phyloP scores from a whole-genome alignment of 495 filamentous ascomycete genomes.

The Emericellopsis terricola region DNA sequence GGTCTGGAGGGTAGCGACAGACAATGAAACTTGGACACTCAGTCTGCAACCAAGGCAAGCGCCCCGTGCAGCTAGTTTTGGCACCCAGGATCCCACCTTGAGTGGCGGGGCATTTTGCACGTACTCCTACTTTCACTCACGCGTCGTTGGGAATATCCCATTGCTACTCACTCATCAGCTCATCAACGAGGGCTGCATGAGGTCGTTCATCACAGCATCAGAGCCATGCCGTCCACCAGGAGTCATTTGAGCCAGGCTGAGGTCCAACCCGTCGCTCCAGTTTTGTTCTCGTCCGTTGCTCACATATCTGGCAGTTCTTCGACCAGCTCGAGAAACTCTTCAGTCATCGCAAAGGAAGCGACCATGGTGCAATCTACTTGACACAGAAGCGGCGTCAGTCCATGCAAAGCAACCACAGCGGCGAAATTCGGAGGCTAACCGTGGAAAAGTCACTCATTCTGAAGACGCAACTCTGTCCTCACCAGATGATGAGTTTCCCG shows the following conservation, averaged over 20 bases:
- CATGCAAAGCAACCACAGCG: background rate
- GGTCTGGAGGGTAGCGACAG: no score
- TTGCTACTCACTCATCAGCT: no score
- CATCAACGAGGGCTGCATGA: no score
- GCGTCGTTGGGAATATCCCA: no score
- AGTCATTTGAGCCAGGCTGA: conserved; percentile 53
- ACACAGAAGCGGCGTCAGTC: conserved; percentile 63
- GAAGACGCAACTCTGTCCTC: conserved; percentile 12
- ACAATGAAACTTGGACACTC: no score
- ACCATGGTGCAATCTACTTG: conserved; percentile 63
- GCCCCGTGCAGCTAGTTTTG: no score
- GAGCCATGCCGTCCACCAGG: conserved; percentile 26
- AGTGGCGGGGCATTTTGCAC: no score
- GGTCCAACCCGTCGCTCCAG: conserved; percentile 23
- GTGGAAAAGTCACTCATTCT: conserved; percentile 20
- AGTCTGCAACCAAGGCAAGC: no score
- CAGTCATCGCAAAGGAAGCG: conserved; percentile 41
- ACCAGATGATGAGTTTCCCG: conserved; percentile 25
- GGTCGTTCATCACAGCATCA: no score
- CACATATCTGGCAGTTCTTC: conserved; percentile 54
- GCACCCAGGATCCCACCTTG: no score
- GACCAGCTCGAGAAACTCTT: conserved; percentile 57
- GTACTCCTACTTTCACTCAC: no score
- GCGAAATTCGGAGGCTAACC: no score
- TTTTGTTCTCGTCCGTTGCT: conserved; percentile 4